phyloP scores from a whole-genome alignment of 2,329 filamentous ascomycete species.

The Sclerotinia minor region DNA sequence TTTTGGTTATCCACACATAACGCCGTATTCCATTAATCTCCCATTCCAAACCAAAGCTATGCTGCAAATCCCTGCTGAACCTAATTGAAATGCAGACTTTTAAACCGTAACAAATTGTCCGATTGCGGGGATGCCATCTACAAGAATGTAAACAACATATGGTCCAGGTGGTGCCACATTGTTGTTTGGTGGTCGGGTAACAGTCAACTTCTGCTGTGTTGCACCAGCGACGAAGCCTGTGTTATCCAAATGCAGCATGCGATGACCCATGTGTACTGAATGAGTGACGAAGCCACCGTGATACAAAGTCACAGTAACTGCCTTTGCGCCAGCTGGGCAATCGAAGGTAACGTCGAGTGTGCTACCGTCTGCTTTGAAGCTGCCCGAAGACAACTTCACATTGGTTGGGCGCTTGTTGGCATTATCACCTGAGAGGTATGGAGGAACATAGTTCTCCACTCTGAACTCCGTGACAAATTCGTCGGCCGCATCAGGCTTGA shows the following conservation, averaged over 20 bases:
- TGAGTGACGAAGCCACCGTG: conserved; percentile 63
- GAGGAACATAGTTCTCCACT: conserved; percentile 61
- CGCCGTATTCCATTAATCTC: conserved; percentile 7
- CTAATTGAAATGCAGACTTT: conserved; percentile 2
- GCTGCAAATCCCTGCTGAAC: not conserved
- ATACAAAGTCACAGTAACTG: conserved; percentile 54
- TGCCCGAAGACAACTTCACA: conserved; percentile 48
- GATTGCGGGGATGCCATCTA: conserved; percentile 40
- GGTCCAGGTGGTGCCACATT: conserved; percentile 59
- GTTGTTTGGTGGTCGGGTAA: conserved; percentile 55
- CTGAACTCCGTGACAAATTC: conserved; percentile 61
- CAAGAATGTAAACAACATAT: conserved; percentile 59
- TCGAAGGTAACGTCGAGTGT: conserved; percentile 52
- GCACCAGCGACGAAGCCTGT: conserved; percentile 48
- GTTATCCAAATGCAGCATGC: conserved; percentile 55
- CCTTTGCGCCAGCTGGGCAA: conserved; percentile 45
- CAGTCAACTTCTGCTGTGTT: conserved; percentile 49
- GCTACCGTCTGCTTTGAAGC: conserved; percentile 46
- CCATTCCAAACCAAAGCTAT: conserved; percentile 14
- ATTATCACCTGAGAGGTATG: conserved; percentile 57
- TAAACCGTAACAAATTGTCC: conserved; percentile 39
- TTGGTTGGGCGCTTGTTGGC: conserved; percentile 50
- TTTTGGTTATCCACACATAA: conserved; percentile 7
- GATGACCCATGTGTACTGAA: conserved; percentile 61
- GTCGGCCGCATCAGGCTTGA: conserved; percentile 46